These are phyloP conservation scores for Gossypium lobatum DNA, from an alignment of 441 rosid genomes.

Conservation along the genomic window DNA sequence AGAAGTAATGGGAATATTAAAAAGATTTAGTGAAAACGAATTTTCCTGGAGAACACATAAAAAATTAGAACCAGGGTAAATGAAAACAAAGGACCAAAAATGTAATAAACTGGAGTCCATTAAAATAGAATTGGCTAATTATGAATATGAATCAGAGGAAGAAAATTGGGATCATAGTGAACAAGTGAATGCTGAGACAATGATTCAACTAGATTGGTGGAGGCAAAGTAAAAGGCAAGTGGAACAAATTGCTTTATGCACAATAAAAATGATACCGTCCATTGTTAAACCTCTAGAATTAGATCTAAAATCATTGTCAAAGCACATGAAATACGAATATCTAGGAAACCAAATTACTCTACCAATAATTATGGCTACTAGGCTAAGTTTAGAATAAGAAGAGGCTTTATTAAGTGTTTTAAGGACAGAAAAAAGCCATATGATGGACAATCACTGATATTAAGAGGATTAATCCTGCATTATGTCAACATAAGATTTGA, in stretches of 20 bases:
- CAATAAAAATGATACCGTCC: not conserved
- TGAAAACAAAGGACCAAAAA: not conserved
- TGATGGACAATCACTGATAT: not conserved
- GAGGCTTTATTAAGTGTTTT: not conserved
- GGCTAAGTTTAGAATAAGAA: not conserved
- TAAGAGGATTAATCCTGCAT: not conserved
- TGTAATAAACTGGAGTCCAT: not conserved
- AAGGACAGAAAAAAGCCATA: not conserved
- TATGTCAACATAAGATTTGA: too few species aligned
- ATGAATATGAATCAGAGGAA: not conserved
- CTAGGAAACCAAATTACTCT: not conserved
- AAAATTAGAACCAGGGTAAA: too few species aligned
- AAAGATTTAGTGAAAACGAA: not conserved
- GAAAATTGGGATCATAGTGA: not conserved
- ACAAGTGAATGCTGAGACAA: not conserved
- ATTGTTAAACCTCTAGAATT: not conserved
- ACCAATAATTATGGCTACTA: not conserved
- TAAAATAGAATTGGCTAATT: not conserved
- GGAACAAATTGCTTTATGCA: not conserved
- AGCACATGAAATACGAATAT: too few species aligned
- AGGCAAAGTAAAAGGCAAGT: not conserved
- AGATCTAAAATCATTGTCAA: not conserved
- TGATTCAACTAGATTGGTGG: not conserved
- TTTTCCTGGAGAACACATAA: not conserved
- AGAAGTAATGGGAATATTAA: not conserved